phyloP scores from a whole-genome alignment of 78 protist species.

The Dictyostelium capitatum region DNA sequence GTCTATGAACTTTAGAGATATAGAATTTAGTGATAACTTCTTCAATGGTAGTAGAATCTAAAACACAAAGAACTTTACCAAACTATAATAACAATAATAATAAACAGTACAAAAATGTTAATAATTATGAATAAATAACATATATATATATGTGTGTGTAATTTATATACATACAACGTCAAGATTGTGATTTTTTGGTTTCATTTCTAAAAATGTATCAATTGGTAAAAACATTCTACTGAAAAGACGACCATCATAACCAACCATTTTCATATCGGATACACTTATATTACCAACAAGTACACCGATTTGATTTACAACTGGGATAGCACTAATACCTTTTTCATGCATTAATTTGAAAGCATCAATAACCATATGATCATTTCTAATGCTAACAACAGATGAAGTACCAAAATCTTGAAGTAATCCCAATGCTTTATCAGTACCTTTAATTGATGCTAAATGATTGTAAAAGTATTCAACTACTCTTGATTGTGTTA shows the following conservation, averaged over 20 bases:
- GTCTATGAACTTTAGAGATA: conserved; percentile 51
- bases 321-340: conserved; percentile 41
- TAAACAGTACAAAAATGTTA: background rate
- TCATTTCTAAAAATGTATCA: conserved; percentile 29
- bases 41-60: conserved; percentile 41
- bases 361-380: conserved; percentile 40
- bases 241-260: conserved; percentile 42
- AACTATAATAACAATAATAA: conserved; percentile 28
- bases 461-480: conserved; percentile 22
- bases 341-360: conserved; percentile 50
- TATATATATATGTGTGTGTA: background rate
- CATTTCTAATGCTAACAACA: conserved; percentile 16
- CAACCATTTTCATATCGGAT: conserved; percentile 61
- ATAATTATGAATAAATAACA: background rate
- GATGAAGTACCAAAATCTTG: conserved; percentile 5
- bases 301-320: conserved; percentile 37
- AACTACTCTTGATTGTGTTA: conserved; percentile 56
- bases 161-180: background rate
- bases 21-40: conserved; percentile 33
- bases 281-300: conserved; percentile 53
- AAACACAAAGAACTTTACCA: conserved; percentile 22
- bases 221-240: conserved; percentile 53
- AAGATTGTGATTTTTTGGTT: conserved; percentile 43
- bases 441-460: background rate
- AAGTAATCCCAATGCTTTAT: background rate